A percentile compares a stretch with the other conserved stretches of the same genome.
phyloP scores from a whole-genome alignment of 2,329 filamentous ascomycete genomes.

The Nemania abortiva region DNA sequence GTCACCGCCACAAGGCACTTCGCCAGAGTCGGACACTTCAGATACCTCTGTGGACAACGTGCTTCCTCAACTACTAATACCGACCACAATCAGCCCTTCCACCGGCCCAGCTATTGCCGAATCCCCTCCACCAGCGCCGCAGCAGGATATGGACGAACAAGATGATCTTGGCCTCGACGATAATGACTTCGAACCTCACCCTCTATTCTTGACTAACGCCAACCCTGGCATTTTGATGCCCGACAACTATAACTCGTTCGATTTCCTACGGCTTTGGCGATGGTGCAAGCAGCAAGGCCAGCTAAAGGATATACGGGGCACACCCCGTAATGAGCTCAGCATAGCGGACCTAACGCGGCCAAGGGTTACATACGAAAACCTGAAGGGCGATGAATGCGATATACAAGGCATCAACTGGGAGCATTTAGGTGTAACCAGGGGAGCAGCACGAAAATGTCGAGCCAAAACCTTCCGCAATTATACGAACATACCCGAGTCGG shows the following conservation, averaged over 20 bases:
- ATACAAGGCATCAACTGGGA: slow-evolving; percentile 71
- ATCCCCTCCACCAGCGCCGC: slow-evolving; percentile 2
- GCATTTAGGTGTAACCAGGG: slow-evolving; percentile 63
- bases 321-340: slow-evolving; percentile 37
- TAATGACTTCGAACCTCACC: slow-evolving; percentile 42
- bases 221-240: slow-evolving; percentile 57
- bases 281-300: slow-evolving; percentile 39
- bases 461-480: slow-evolving; percentile 68
- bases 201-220: slow-evolving; percentile 51
- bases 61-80: not conserved
- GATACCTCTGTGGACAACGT: slow-evolving; percentile 1
- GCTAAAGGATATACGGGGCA: slow-evolving; percentile 33
- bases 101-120: not conserved
- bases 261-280: slow-evolving; percentile 66
- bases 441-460: slow-evolving; percentile 62
- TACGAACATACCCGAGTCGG: slow-evolving; percentile 63
- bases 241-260: slow-evolving; percentile 62
- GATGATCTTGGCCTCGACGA: slow-evolving; percentile 17
- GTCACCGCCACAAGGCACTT: slow-evolving; percentile 14
- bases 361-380: slow-evolving; percentile 57
- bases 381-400: slow-evolving; percentile 68
- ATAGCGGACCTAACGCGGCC: slow-evolving; percentile 36
- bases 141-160: slow-evolving; percentile 21
- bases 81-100: not conserved
- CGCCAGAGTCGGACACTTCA: not conserved